phyloP scores from a whole-genome alignment of 2,329 filamentous ascomycete genomes.

The Neocucurbitaria cava region DNA sequence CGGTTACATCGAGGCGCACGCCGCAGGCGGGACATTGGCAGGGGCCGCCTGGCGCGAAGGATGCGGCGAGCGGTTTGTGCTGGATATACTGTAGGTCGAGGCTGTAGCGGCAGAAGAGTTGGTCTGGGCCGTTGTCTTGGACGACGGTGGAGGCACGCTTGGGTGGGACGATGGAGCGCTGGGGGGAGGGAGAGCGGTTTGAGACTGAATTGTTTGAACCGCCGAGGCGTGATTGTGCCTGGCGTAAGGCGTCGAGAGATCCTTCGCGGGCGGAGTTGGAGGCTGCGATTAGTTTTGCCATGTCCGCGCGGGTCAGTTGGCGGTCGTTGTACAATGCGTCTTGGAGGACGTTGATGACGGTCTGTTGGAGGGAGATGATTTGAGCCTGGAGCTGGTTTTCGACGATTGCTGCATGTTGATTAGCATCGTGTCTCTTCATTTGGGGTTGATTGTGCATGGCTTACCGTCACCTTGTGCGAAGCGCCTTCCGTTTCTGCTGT shows the following conservation, averaged over 20 bases:
- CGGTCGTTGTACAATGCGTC: conserved; percentile 52
- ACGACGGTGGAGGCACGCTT: conserved; percentile 35
- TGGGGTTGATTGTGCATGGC: conserved; percentile 11
- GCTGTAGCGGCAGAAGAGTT: conserved; percentile 46
- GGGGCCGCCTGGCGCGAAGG: conserved; percentile 41
- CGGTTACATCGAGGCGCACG: conserved; percentile 31
- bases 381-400: conserved; percentile 53
- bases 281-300: conserved; percentile 49
- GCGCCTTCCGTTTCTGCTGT: conserved; percentile 41
- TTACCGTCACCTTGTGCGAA: conserved; percentile 51
- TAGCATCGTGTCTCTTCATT: neutral
- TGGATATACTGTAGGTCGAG: conserved; percentile 42
- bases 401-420: conserved; percentile 41
- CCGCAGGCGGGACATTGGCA: conserved; percentile 42
- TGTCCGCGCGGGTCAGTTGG: conserved; percentile 47
- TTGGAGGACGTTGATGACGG: conserved; percentile 53
- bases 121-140: conserved; percentile 21
- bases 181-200: conserved; percentile 23
- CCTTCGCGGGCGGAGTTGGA: conserved; percentile 52
- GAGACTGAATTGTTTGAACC: conserved; percentile 14
- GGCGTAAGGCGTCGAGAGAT: conserved; percentile 47
- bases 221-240: conserved; percentile 44
- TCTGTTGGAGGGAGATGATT: conserved; percentile 53
- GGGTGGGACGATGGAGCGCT: conserved; percentile 28
- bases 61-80: conserved; percentile 37